Evolutionary conservation across 2,329 filamentous ascomycete species (phyloP).

Genomic region (Monilinia polystroma): DNA sequence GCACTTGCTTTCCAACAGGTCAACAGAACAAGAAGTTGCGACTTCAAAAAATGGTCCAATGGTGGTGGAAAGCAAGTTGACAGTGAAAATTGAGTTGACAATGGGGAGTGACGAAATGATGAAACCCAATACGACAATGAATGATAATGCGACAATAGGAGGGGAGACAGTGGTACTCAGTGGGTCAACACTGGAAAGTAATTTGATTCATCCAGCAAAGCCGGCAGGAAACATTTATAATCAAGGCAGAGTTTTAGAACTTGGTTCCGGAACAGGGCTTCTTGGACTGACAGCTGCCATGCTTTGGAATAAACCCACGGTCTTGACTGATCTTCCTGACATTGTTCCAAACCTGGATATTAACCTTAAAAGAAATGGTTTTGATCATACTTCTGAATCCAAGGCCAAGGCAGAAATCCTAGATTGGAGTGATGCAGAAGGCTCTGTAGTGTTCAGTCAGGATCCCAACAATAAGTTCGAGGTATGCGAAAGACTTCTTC

Average conservation of each 20-base stretch:
- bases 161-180: neutral
- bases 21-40: neutral
- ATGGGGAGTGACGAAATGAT: neutral
- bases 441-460: slow-evolving; percentile 32
- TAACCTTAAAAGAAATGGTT: slow-evolving; percentile 65
- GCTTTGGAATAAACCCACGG: slow-evolving; percentile 63
- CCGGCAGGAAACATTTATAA: neutral
- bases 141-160: neutral
- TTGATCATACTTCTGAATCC: slow-evolving; percentile 56
- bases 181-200: neutral
- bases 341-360: slow-evolving; percentile 78
- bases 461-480: slow-evolving; percentile 50
- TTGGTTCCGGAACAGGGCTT: slow-evolving; percentile 90
- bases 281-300: slow-evolving; percentile 81
- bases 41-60: neutral
- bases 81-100: slow-evolving; percentile 9
- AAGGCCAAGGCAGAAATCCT: slow-evolving; percentile 62
- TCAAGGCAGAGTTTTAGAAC: slow-evolving; percentile 58
- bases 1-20: slow-evolving; percentile 41
- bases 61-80: neutral
- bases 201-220: neutral
- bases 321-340: slow-evolving; percentile 79
- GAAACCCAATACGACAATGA: neutral
- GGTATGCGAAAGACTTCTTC: slow-evolving; percentile 24
- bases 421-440: slow-evolving; percentile 49